These are phyloP conservation scores for Guadua angustifolia DNA, from an alignment of 176 grass and related monocot species.

Conservation along the genomic window DNA sequence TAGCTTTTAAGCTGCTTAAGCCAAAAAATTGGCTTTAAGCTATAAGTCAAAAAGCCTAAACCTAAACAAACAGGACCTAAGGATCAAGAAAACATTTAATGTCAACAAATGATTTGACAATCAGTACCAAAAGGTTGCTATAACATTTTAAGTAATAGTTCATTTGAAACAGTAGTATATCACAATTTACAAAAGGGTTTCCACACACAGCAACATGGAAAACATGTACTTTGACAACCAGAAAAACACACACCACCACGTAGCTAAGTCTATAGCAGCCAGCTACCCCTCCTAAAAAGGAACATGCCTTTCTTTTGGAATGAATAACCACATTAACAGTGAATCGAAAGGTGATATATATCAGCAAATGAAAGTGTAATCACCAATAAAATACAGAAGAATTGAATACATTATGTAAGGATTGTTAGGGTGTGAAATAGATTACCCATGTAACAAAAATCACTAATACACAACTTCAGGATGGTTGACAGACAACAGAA, in stretches of 20 bases:
- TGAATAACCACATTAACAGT: slow-evolving; percentile 3
- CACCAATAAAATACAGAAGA: not conserved
- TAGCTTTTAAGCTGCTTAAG: too few species aligned
- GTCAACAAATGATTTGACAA: not conserved
- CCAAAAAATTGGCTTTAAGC: too few species aligned
- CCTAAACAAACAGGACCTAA: too few species aligned
- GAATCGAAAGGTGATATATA: not conserved
- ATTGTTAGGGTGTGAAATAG: not conserved
- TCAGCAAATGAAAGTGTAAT: not conserved
- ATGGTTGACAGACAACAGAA: slow-evolving; percentile 18
- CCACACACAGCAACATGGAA: not conserved
- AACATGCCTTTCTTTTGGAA: slow-evolving; percentile 18
- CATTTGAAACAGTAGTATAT: not conserved
- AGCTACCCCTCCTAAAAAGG: not conserved
- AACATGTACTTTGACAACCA: not conserved
- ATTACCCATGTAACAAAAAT: slow-evolving; percentile 25
- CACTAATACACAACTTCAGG: not conserved
- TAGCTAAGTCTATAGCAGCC: not conserved
- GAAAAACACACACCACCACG: not conserved
- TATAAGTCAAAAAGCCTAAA: too few species aligned
- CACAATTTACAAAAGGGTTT: slow-evolving; percentile 14
- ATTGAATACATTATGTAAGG: not conserved
- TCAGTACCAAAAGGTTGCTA: not conserved
- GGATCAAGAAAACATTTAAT: not conserved
- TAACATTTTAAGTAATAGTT: slow-evolving; percentile 6